These are phyloP conservation scores for Tolypocladium album DNA, from an alignment of 2,329 filamentous ascomycete species.

Conservation along the genomic window DNA sequence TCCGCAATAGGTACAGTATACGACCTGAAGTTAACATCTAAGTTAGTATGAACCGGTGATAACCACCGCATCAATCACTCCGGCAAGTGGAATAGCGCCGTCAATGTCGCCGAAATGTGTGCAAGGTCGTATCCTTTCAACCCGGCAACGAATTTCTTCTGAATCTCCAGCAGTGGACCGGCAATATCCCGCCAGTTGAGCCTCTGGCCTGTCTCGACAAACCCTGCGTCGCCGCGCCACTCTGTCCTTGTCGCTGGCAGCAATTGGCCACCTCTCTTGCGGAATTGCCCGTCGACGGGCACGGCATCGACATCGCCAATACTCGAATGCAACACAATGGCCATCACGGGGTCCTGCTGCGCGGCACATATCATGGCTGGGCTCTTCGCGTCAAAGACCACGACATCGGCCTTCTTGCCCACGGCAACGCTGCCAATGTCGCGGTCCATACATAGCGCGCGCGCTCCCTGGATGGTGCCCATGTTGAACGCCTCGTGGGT, in stretches of 20 bases:
- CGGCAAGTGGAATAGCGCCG: not conserved
- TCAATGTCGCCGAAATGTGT: not conserved
- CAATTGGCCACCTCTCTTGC: not conserved
- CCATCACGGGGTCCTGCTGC: slow-evolving; percentile 35
- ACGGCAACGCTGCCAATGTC: slow-evolving; percentile 32
- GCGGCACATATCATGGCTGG: slow-evolving; percentile 8
- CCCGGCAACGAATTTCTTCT: not conserved
- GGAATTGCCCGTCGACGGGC: slow-evolving; percentile 18
- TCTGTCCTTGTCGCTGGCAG: not conserved
- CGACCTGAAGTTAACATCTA: too few species aligned
- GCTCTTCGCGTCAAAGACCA: slow-evolving; percentile 29
- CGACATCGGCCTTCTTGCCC: slow-evolving; percentile 32
- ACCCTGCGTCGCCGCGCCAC: not conserved
- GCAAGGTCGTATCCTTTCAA: not conserved
- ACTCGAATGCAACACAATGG: slow-evolving; percentile 39
- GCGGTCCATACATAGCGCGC: slow-evolving; percentile 27
- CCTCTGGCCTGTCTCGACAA: not conserved
- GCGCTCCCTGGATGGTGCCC: slow-evolving; percentile 33
- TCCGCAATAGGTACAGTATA: too few species aligned
- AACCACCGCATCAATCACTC: not conserved
- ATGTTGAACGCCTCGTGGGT: slow-evolving; percentile 36
- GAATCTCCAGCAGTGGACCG: not conserved
- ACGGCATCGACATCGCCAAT: slow-evolving; percentile 39
- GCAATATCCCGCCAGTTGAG: not conserved
- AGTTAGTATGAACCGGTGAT: not conserved